Evolutionary conservation across 345 rosid species (phyloP).

Genomic region (Salix dunnii): DNA sequence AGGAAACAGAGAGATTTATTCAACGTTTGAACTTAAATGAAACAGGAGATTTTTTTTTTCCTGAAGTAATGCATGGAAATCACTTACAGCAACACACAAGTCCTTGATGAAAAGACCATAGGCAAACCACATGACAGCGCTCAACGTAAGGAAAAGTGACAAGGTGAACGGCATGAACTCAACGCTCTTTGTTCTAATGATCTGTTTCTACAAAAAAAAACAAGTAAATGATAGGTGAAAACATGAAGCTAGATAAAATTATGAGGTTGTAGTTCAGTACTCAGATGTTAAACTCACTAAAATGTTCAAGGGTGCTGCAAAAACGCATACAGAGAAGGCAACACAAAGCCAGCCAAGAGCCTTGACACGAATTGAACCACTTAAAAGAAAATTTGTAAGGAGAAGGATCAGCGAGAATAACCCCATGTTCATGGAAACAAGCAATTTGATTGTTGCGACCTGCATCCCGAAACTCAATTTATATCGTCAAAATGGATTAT

Average conservation of each 20-base stretch:
- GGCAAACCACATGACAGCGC: slow-evolving; percentile 76
- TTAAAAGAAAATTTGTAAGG: slow-evolving; percentile 37
- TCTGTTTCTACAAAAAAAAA: slow-evolving; percentile 10
- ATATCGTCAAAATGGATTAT: not conserved
- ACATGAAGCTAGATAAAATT: not conserved
- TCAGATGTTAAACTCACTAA: slow-evolving; percentile 38
- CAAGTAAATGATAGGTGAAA: not conserved
- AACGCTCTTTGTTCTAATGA: slow-evolving; percentile 72
- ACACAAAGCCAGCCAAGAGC: slow-evolving; percentile 90
- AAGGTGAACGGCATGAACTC: slow-evolving; percentile 89
- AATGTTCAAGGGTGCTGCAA: slow-evolving; percentile 76
- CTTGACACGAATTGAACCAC: slow-evolving; percentile 14
- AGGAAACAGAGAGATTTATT: not conserved
- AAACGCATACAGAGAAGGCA: slow-evolving; percentile 58
- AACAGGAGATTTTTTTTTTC: not conserved
- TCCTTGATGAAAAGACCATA: slow-evolving; percentile 64
- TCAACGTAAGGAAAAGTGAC: slow-evolving; percentile 74
- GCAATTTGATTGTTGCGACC: slow-evolving; percentile 52
- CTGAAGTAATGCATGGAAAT: not conserved
- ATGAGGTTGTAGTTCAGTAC: not conserved
- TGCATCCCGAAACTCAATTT: slow-evolving; percentile 19
- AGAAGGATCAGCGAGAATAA: slow-evolving; percentile 46
- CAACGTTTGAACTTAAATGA: not conserved
- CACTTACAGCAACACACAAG: slow-evolving; percentile 70
- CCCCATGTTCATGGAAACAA: slow-evolving; percentile 52